Base-by-base conservation (phyloP, 192 early-diverging fungal species). In the Coemansia erecta region DNA sequence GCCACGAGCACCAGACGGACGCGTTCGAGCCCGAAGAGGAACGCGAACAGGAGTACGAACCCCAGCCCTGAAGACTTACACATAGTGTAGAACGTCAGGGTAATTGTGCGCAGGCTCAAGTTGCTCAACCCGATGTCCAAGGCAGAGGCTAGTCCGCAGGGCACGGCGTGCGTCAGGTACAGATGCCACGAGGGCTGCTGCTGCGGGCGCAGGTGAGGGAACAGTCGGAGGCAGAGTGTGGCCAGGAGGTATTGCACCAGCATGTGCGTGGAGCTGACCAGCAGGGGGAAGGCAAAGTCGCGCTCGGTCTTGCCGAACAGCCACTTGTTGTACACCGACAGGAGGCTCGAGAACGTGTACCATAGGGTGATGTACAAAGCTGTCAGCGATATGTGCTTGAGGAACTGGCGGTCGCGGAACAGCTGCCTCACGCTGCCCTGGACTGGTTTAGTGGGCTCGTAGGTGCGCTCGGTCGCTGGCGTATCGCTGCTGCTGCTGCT, bases 321-420 rank as follows among this genome's bases (percentile, higher is more conserved):
- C 92, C 92, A 97, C 56, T 91, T 94, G 85, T 97, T 97, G 77
- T 94, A 97, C 3, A 94, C 81, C 2, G 88, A 88, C 23, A 97
- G 77, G 8, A 84, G 60, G 0, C 92, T 85, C 2, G 95, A 86
- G 21, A 85, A 84, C 11, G 51, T 44, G 74, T 87, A 89, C 84
- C 84, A 85, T 45, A 81, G 66, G 46, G 80, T 55, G 0, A 84
- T 73, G 44, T 75, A 82, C 53, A 77, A 59, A 15, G 35, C 54
- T n/a, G 67, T 74, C 39, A 75, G 59, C n/a, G 72, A 35, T 46
- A 76, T 26, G 24, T 73, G 63, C 7, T 48, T 63, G n/a, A 58
- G 71, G 44, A 78, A 52, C 37, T 66, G 58, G 2, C 48, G 47
- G 35, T 74, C 58, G 15, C 31, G 50, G 1, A 80, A 39, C 21